These are phyloP conservation scores for Artemisia annua DNA, from an alignment of 129 eudicot species.

Conservation along the genomic window DNA sequence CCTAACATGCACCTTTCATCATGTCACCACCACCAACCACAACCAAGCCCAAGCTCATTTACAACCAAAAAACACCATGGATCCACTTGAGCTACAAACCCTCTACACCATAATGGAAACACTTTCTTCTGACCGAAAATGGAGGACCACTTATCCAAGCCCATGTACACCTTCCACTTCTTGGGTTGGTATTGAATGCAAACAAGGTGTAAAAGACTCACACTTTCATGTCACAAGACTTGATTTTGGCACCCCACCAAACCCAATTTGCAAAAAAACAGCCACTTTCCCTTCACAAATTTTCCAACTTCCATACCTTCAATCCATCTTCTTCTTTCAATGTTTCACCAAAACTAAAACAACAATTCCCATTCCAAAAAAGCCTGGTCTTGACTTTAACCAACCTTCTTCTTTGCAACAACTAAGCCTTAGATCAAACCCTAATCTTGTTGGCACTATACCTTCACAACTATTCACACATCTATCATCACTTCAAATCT, in stretches of 20 bases:
- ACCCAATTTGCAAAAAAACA: constrained; percentile 62
- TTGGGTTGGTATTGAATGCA: constrained; percentile 87
- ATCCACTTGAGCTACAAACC: constrained; percentile 61
- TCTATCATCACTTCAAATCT: constrained; percentile 61
- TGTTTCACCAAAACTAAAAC: constrained; percentile 63
- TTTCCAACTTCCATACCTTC: constrained; percentile 68
- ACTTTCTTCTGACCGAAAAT: constrained; percentile 59
- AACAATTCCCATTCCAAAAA: constrained; percentile 33
- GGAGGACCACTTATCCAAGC: constrained; percentile 66
- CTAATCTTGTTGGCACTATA: constrained; percentile 55
- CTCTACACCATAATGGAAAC: constrained; percentile 72
- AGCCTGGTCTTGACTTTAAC: not conserved
- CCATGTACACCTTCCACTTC: constrained; percentile 64
- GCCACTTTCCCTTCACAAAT: constrained; percentile 66
- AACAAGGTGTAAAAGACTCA: constrained; percentile 38
- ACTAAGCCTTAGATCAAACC: constrained; percentile 72
- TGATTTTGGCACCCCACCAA: constrained; percentile 68
- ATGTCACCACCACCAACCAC: constrained; percentile 34
- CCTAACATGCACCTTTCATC: constrained; percentile 26
- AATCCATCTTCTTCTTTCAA: constrained; percentile 55
- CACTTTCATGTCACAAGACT: constrained; percentile 73
- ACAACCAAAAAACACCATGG: constrained; percentile 50
- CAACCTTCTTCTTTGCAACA: constrained; percentile 48
- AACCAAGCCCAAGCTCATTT: constrained; percentile 26
- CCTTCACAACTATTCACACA: constrained; percentile 55